Evolutionary conservation across 352 stramenopile species (phyloP), one percentile per base, ranked within the genome.

Genomic region (Globisporangium echinulatum): DNA sequence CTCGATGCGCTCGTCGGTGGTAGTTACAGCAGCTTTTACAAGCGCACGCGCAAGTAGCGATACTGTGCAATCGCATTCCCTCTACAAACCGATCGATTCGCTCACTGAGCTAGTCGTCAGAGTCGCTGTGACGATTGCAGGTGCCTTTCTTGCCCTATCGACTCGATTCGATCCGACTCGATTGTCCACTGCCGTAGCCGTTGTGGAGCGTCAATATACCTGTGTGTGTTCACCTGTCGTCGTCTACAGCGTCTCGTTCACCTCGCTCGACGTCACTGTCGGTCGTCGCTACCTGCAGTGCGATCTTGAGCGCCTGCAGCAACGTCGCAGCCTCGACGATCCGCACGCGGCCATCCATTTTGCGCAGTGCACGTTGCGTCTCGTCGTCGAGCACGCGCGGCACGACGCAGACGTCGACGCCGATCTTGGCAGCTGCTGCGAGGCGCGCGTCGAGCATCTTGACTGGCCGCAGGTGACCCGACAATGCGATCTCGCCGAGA

Each of bases 381-480:
- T 82, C 67, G 15, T 70, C 62, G 50, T 78, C 71, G 46, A 76
- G 58, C 56, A 82, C 70, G 50, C 71, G 78, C 9, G 84, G 84
- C 53, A 94, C 88, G 49, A 94, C 74, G 56, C 81, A 91, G 4
- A 82, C 62, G 6, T 83, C 70, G 9, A 96, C 39, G 0, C 86
- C 86, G 66, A 94, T 92, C 61, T 93, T 96, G 33, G 85, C 72
- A 9, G 84, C 86, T 6, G 86, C 86, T 13, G 74, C 77, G 33
- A 96, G 67, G 0, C 86, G 80, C 46, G 82, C 84, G 58, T 92
- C 81, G 53, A 96, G 75, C 81, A 90, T 87, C 54, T 94, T 90
- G 1, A 92, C 79, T 3, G 86, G 84, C 1, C 86, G 84, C 53
- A 96, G 52, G 54, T 89, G 75, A 8, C 84, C 84, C 15, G 81